Evolutionary conservation across 2,329 filamentous ascomycete species (phyloP).

Genomic region (Calonectria ilicicola): DNA sequence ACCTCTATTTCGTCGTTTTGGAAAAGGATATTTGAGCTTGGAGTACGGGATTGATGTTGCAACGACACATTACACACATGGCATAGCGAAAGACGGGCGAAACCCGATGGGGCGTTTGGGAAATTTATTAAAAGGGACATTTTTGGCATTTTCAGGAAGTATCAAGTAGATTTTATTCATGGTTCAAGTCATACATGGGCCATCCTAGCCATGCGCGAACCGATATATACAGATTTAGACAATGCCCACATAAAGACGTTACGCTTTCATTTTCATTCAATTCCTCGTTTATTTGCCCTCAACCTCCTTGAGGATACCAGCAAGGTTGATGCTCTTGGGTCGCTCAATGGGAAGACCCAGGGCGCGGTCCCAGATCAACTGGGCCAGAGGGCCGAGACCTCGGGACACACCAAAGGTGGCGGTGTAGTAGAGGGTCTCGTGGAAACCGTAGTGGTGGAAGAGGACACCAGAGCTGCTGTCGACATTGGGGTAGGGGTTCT

Average conservation of each 20-base stretch:
- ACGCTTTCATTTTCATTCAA: constrained; percentile 21
- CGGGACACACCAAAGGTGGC: constrained; percentile 77
- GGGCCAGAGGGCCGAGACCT: constrained; percentile 87
- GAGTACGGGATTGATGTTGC: not conserved
- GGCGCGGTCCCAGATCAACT: constrained; percentile 96
- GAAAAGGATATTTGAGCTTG: constrained; percentile 50
- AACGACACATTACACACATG: not conserved
- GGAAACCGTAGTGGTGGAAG: constrained; percentile 98
- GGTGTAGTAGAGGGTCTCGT: constrained; percentile 95
- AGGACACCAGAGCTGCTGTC: constrained; percentile 93
- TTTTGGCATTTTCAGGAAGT: not conserved
- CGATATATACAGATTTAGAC: constrained; percentile 40
- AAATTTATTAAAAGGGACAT: not conserved
- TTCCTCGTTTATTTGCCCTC: constrained; percentile 54
- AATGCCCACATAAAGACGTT: constrained; percentile 10
- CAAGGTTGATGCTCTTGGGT: constrained; percentile 96
- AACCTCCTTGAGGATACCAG: constrained; percentile 81
- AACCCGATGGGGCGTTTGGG: not conserved
- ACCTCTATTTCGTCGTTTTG: constrained; percentile 56
- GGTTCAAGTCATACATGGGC: constrained; percentile 27
- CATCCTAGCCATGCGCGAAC: constrained; percentile 29
- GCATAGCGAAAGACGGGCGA: not conserved
- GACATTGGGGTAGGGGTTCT: constrained; percentile 98
- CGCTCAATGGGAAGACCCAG: constrained; percentile 95
- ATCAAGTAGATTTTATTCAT: constrained; percentile 22